These are phyloP conservation scores for Tylopilus sp. DNA, from an alignment of 1,284 basidiomycete species.

Conservation along the genomic window DNA sequence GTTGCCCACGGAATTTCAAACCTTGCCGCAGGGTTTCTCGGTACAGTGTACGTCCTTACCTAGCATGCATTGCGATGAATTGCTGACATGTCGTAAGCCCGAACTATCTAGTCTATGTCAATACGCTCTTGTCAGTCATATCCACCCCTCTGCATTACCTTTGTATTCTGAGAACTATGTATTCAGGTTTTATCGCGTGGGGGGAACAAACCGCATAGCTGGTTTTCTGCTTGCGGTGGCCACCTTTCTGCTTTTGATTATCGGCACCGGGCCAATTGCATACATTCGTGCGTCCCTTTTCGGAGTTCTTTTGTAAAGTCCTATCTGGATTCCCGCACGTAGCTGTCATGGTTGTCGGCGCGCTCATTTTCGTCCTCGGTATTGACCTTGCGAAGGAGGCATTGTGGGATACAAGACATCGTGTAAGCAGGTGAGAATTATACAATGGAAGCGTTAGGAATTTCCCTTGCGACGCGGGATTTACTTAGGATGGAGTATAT, in stretches of 20 bases:
- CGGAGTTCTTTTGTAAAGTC: neutral
- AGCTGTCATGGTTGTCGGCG: slow-evolving; percentile 88
- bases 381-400: slow-evolving; percentile 95
- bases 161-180: neutral
- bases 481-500: slow-evolving; percentile 61
- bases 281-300: slow-evolving; percentile 73
- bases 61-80: neutral
- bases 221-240: slow-evolving; percentile 83
- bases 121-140: slow-evolving; percentile 76
- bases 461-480: slow-evolving; percentile 4
- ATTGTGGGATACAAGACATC: slow-evolving; percentile 90
- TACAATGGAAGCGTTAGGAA: neutral
- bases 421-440: slow-evolving; percentile 70
- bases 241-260: slow-evolving; percentile 70
- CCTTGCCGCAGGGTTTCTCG: slow-evolving; percentile 73
- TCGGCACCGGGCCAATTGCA: slow-evolving; percentile 84
- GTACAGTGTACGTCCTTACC: slow-evolving; percentile 62
- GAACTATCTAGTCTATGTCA: slow-evolving; percentile 87
- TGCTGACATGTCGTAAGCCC: slow-evolving; percentile 44
- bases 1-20: slow-evolving; percentile 94
- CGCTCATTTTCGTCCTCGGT: slow-evolving; percentile 93
- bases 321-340: slow-evolving; percentile 33
- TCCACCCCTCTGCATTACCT: neutral
- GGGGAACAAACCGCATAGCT: slow-evolving; percentile 80
- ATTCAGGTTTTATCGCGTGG: slow-evolving; percentile 86